Evolutionary conservation across 2,329 filamentous ascomycete species (phyloP).

Genomic region (Coleophoma crateriformis): DNA sequence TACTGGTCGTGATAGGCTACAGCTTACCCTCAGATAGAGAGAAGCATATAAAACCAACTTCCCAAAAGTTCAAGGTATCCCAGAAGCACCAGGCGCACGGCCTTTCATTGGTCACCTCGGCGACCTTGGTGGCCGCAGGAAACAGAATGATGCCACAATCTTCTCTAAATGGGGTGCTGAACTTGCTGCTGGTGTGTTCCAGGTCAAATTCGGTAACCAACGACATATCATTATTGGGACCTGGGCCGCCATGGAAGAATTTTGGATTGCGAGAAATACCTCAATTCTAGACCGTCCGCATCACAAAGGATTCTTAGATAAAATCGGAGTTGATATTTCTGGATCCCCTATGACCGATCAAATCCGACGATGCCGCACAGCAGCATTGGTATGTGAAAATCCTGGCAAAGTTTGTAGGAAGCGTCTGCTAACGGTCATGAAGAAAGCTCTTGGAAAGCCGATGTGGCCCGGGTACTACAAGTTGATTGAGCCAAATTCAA

Average conservation of each 20-base stretch:
- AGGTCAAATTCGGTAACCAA: constrained; percentile 15
- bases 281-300: constrained; percentile 15
- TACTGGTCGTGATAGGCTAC: too few species aligned
- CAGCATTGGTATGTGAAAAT: constrained; percentile 7
- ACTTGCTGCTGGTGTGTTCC: constrained; percentile 10
- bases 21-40: too few species aligned
- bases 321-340: constrained; percentile 15
- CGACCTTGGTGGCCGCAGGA: constrained; percentile 12
- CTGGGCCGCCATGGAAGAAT: constrained; percentile 11
- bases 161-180: constrained; percentile 12
- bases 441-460: constrained; percentile 13
- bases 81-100: constrained; percentile 9
- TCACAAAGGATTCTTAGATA: constrained; percentile 18
- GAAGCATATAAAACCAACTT: constrained; percentile 25
- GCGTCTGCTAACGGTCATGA: too few species aligned
- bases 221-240: constrained; percentile 13
- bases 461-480: constrained; percentile 18
- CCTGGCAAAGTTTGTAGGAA: too few species aligned
- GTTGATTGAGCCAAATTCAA: constrained; percentile 13
- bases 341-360: constrained; percentile 17
- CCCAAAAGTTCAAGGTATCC: constrained; percentile 7
- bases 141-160: constrained; percentile 14
- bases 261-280: constrained; percentile 14
- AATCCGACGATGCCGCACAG: constrained; percentile 13
- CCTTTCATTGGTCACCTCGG: constrained; percentile 17